Conservation (phyloP, 805 yeast genomes). For the Spathaspora hagerdaliae region DNA sequence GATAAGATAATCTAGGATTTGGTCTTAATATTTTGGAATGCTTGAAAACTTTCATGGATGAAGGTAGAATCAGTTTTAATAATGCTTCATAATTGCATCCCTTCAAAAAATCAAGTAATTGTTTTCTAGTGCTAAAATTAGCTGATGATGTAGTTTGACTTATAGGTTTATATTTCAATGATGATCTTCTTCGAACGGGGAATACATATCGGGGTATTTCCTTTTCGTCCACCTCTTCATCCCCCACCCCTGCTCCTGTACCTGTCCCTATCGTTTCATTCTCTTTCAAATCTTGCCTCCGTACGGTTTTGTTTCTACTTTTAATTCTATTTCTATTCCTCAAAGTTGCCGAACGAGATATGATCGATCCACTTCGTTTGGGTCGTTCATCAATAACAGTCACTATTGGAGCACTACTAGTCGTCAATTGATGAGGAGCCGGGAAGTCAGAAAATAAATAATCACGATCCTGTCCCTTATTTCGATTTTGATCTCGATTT, state of each 20-base stretch:
- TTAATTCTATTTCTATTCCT: conserved; percentile 27
- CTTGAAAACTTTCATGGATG: conserved; percentile 20
- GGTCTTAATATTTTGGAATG: conserved; percentile 13
- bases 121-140: conserved; percentile 17
- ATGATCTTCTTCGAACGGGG: conserved; percentile 32
- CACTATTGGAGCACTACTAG: conserved; percentile 16
- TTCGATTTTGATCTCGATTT: too few species aligned
- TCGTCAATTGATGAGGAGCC: background rate
- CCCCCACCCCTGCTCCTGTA: too few species aligned
- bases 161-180: conserved; percentile 25
- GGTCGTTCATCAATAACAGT: conserved; percentile 19
- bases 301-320: conserved; percentile 24
- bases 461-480: background rate
- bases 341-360: conserved; percentile 27
- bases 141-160: conserved; percentile 6
- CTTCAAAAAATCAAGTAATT: conserved; percentile 17
- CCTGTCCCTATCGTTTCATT: too few species aligned
- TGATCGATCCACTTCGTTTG: conserved; percentile 22
- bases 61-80: conserved; percentile 27
- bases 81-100: conserved; percentile 16
- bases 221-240: background rate
- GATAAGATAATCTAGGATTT: conserved; percentile 11
- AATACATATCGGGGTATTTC: conserved; percentile 20
- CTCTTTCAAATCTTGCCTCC: conserved; percentile 5
- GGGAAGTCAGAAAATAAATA: background rate